These are phyloP conservation scores for Sclerotinia borealis DNA, from an alignment of 2,329 filamentous ascomycete species.

Conservation along the genomic window DNA sequence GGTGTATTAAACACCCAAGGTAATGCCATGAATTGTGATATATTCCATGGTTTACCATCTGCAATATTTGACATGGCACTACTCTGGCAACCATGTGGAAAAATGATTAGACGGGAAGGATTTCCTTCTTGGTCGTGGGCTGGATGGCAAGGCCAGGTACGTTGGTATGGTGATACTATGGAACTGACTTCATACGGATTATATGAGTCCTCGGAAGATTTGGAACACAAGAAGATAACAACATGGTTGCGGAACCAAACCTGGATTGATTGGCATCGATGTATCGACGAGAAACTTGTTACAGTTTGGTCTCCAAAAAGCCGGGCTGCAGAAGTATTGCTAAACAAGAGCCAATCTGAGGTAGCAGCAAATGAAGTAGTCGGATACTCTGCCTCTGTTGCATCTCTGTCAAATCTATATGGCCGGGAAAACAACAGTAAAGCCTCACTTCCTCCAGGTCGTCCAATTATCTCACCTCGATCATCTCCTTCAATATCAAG, in stretches of 20 bases:
- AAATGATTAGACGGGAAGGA: background rate
- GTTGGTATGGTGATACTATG: background rate
- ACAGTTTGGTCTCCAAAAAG: background rate
- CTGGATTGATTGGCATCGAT: background rate
- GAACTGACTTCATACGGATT: background rate
- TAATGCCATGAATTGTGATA: background rate
- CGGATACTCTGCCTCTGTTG: background rate
- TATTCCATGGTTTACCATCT: background rate
- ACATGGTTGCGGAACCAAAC: background rate
- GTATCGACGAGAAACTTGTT: background rate
- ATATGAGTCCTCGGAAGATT: background rate
- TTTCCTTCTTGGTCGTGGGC: constrained; percentile 9
- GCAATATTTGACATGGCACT: constrained; percentile 2
- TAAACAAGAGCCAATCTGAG: background rate
- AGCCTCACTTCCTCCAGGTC: background rate
- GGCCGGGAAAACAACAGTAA: background rate
- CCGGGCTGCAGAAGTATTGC: background rate
- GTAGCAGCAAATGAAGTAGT: background rate
- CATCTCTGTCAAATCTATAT: background rate
- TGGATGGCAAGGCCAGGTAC: constrained; percentile 2
- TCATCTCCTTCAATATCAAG: background rate
- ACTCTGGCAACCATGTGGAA: background rate
- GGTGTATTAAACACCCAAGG: background rate
- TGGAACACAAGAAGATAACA: background rate
- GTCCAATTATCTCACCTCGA: background rate